These are phyloP conservation scores for Coemansia sp. DNA, from an alignment of 192 early-diverging fungal species.

Conservation along the genomic window DNA sequence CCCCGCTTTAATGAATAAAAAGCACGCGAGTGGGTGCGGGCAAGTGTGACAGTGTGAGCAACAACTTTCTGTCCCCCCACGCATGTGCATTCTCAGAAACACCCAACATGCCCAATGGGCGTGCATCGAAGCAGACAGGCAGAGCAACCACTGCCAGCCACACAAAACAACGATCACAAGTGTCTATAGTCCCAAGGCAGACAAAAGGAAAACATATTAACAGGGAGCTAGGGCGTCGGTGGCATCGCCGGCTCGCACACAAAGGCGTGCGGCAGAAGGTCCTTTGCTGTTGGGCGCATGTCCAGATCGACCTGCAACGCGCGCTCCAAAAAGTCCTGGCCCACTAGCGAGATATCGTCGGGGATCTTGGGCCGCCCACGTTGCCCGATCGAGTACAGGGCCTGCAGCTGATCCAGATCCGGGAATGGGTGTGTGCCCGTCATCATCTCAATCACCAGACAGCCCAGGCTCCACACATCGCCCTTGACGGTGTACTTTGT, in stretches of 20 bases:
- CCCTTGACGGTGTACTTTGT: constrained; percentile 90
- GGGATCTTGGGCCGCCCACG: constrained; percentile 48
- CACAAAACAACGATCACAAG: too few species aligned
- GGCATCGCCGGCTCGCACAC: constrained; percentile 25
- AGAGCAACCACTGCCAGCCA: too few species aligned
- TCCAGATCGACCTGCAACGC: constrained; percentile 49
- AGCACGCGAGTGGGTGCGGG: background rate
- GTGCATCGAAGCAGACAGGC: background rate
- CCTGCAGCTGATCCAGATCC: constrained; percentile 76
- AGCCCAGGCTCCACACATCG: constrained; percentile 93
- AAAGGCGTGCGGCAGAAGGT: constrained; percentile 48
- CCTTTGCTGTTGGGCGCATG: constrained; percentile 52
- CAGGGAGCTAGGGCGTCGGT: constrained; percentile 22
- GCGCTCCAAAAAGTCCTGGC: constrained; percentile 50
- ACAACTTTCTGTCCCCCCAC: background rate
- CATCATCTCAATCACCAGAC: constrained; percentile 98
- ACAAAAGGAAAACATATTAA: background rate
- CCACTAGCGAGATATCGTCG: constrained; percentile 31
- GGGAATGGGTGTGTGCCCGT: constrained; percentile 92
- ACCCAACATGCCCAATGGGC: background rate
- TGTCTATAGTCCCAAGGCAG: too few species aligned
- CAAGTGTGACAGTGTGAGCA: background rate
- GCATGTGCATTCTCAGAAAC: background rate
- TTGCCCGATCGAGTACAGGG: constrained; percentile 68
- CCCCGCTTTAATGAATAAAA: background rate